A percentile compares a stretch with the other conserved stretches of the same genome.
These are phyloP conservation scores for Dissophora globulifera DNA, from an alignment of 192 early-diverging fungal genomes.

Conservation along the genomic window DNA sequence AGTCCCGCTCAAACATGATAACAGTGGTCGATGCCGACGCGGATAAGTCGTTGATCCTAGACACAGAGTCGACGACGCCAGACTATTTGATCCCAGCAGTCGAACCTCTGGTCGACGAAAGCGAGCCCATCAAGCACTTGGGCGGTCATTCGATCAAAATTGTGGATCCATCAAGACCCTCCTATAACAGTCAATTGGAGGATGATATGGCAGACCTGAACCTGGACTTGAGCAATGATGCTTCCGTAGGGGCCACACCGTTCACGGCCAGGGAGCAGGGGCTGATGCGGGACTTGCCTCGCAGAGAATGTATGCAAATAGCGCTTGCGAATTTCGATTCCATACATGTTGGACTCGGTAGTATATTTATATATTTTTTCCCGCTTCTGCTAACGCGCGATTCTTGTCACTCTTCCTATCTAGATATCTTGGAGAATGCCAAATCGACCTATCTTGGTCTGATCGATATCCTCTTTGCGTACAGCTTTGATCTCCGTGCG, in stretches of 20 bases:
- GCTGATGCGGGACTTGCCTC: slow-evolving; percentile 80
- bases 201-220: slow-evolving; percentile 35
- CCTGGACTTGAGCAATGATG: slow-evolving; percentile 12
- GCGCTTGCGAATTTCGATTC: no score
- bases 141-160: slow-evolving; percentile 14
- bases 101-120: slow-evolving; percentile 34
- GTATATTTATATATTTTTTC: no score
- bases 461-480: slow-evolving; percentile 92
- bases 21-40: neutral
- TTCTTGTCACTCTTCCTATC: neutral
- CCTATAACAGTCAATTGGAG: slow-evolving; percentile 5
- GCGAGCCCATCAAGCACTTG: slow-evolving; percentile 24
- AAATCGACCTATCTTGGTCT: slow-evolving; percentile 83
- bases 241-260: slow-evolving; percentile 5
- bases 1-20: slow-evolving; percentile 1
- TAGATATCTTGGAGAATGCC: slow-evolving; percentile 73
- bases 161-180: slow-evolving; percentile 23
- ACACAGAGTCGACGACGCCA: neutral
- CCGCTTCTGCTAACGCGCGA: slow-evolving; percentile 2
- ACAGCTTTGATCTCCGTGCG: slow-evolving; percentile 87
- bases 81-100: neutral
- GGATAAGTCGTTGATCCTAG: neutral
- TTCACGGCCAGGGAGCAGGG: slow-evolving; percentile 79
- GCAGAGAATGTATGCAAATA: slow-evolving; percentile 83
- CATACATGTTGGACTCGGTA: no score